Conservation (phyloP, 75 land plant genomes). For the Sequoiadendron giganteum region DNA sequence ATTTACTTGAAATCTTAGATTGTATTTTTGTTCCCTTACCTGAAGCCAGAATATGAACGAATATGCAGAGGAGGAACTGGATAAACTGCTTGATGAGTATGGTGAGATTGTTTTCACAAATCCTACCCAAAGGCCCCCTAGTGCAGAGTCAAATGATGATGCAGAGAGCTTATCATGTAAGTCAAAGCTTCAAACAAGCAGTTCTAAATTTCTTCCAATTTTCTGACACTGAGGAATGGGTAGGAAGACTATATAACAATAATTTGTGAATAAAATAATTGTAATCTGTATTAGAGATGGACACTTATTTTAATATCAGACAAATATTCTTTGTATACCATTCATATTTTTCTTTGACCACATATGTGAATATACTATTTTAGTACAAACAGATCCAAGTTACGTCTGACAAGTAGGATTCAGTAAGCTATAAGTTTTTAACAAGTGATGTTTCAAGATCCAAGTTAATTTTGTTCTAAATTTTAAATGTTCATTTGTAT, state of each 20-base stretch:
- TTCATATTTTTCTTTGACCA: not conserved
- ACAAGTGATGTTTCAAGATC: not conserved
- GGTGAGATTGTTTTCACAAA: conserved; percentile 74
- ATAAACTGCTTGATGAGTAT: conserved; percentile 70
- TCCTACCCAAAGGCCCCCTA: conserved; percentile 39
- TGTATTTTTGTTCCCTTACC: not conserved
- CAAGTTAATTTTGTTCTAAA: not conserved
- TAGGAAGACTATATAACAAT: not conserved
- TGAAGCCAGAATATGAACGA: conserved; percentile 40
- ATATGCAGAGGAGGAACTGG: conserved; percentile 73
- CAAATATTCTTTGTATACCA: not conserved
- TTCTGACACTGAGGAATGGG: not conserved
- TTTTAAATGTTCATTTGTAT: not conserved
- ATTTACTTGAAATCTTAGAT: not conserved
- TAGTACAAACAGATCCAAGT: too few relatives aligned
- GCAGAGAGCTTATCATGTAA: conserved; percentile 89
- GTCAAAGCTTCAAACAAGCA: conserved; percentile 13
- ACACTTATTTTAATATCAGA: not conserved
- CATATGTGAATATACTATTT: not conserved
- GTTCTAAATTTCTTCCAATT: not conserved
- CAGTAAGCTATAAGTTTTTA: not conserved
- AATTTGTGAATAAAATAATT: not conserved
- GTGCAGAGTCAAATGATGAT: conserved; percentile 77
- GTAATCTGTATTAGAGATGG: not conserved
- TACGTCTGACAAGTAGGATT: not conserved